Evolutionary conservation across 2,329 filamentous ascomycete genomes (phyloP), one percentile per base, ranked within the genome.

Genomic region (Colletotrichum zoysiae): DNA sequence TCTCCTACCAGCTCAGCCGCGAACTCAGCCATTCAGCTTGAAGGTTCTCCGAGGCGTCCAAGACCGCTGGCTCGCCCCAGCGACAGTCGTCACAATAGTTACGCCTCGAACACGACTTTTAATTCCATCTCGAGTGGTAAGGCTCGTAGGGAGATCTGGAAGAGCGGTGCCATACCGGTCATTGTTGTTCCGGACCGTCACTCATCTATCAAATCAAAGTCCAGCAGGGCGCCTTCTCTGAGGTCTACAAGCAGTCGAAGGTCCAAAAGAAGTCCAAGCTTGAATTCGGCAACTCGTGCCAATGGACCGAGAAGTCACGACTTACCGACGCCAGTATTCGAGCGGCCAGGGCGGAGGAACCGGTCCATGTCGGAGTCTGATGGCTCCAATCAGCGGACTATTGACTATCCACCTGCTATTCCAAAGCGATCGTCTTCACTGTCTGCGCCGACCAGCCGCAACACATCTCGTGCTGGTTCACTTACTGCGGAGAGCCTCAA

Each of bases 371-470:
- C 87, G 1, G 83, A 85, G 71, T 86, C 86, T 1, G 85, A 88
- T 72, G 81, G 83, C 16, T 84, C 83, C 40, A 86, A 88, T 67
- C 84, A 86, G 74, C 84, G 87, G 35, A 91, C 89, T 0, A 88
- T 90, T 66, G 89, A 91, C 77, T 90, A 85, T 68, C 87, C 89
- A 12, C 90, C 89, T 12, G 80, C 82, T 9, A 85, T 91, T 42
- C 89, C 89, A 0, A 78, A 82, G 44, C 85, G 89, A 55, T 86
- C 86, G 51, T 91, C 90, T 1, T 91, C 89, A 18, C 81, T 91
- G 9, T 91, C 90, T 4, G 89, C 89, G 1, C 87, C 89, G 2
- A 90, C 88, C 1, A 91, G 89, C 76, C 84, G 87, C 51, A 89
- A 89, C 74, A 82, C 78, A 7, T 89, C 87, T 14, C 82, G 88